Evolutionary conservation across 176 grass and related monocot species (phyloP), one percentile per base, ranked within the genome.

Genomic region (Rhynchospora breviuscula): DNA sequence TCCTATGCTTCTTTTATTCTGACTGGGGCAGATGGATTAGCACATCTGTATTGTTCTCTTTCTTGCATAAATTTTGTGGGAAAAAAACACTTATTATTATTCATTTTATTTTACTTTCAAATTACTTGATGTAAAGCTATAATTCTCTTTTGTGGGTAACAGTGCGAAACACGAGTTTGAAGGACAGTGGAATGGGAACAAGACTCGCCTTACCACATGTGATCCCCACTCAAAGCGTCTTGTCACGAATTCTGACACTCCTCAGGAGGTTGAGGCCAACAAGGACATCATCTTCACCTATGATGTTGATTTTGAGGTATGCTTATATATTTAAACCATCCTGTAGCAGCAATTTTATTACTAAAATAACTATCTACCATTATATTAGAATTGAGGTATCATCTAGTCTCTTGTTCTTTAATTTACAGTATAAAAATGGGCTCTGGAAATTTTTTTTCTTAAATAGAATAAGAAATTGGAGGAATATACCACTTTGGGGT

Each of bases 251-350:
- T 94, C 89, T n/a, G 86, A 97, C 82, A 86, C 88, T 71, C 94
- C 89, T 70, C 91, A 93, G 19, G 91, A 93, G 69, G 91, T 97
- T 10, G 94, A 90, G 35, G 84, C 87, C 45, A 87, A 77, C 72
- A 93, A 90, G 10, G 89, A 91, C 15, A 94, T 92, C 22, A 65
- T 97, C 82, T 94, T 94, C 82, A 90, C 89, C 14, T 94, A 90
- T 58, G 94, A 94, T 88, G 89, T 92, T 7, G 89, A 88, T 53
- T 97, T 97, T 65, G 79, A 89, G 94, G 94, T 92, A 79, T 84
- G 29, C 12, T 63, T 64, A 57, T 43, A 78, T 0, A 35, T 33
- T 40, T 65, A 47, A 76, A 56, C 51, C 47, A 26, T 81, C 73
- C 47, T 85, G 62, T n/a, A 14, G 59, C 18, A 49, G 10, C 7